Base-by-base conservation (phyloP, 2,329 filamentous ascomycete genomes). In the Madurella fahalii region DNA sequence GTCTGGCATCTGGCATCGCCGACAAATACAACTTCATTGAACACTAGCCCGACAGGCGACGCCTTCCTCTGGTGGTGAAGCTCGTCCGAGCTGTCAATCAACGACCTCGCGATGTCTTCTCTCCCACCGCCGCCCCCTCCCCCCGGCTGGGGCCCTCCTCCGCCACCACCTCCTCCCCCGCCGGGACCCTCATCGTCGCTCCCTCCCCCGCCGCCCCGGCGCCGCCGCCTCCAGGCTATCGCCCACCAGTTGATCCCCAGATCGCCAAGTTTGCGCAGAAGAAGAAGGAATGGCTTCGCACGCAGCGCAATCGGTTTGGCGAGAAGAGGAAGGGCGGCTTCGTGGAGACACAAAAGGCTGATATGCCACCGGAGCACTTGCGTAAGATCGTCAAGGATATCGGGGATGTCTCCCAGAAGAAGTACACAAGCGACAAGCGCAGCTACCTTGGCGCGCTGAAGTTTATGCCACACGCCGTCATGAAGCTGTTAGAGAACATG, bases 401-500 rank as follows among this genome's bases (percentile, higher is more conserved):
- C 69, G 95, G 95, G 64, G 94, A 99, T 78, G 93, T 99, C 48
- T 97, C 93, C 51, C 95, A 99, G 73, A 97, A 96, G 78, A 97
- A 96, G 72, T 99, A 96, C 77, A 96, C 90, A 63, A 96, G 88
- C 68, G 94, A 99, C 77, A 99, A 99, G 80, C 84, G 94, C 63
- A 96, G 92, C 73, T 99, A 99, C 71, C 81, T 99, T 46, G 95
- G 95, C 59, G 94, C 95, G 34, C 75, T 99, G 60, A 99, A 99
- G 75, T 99, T 96, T 75, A 99, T 99, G 94, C 94, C 94, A 1
- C 94, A 99, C 69, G 94, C 94, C 5, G 94, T 99, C 11, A 75
- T 99, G 75, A 99, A 99, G 77, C 80, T 99, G 20, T 73, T 99
- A 53, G 94, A 99, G 76, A 99, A 99, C 67, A 99, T 99, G 94